Evolutionary conservation across 306 rosid genomes (phyloP).

Genomic region (Prinsepia uniflora): DNA sequence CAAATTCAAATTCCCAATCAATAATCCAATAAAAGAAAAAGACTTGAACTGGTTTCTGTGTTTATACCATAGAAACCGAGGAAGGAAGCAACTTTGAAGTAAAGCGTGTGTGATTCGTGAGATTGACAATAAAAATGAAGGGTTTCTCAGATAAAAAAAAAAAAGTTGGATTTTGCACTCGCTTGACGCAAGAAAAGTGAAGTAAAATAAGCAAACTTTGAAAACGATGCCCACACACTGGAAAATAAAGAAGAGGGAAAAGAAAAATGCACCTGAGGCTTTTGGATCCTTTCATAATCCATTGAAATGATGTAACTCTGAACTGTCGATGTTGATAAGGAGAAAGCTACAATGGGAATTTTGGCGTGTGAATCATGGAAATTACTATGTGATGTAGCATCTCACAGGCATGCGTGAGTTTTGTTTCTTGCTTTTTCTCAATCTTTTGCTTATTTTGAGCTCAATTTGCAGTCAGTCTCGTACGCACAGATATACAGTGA

Average conservation of each 20-base stretch:
- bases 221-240: slow-evolving; percentile 21
- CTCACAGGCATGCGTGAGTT: not conserved
- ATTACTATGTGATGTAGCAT: not conserved
- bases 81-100: slow-evolving; percentile 6
- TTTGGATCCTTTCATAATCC: slow-evolving; percentile 96
- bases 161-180: slow-evolving; percentile 5
- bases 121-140: slow-evolving; percentile 28
- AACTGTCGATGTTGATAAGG: not conserved
- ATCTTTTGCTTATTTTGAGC: slow-evolving; percentile 4
- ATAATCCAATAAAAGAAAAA: slow-evolving; percentile 1
- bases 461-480: not conserved
- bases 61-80: not conserved
- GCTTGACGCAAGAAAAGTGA: not conserved
- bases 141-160: not conserved
- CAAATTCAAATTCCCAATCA: slow-evolving; percentile 22
- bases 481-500: not conserved
- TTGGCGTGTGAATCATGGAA: not conserved
- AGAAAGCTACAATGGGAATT: slow-evolving; percentile 5
- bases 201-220: slow-evolving; percentile 5
- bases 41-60: not conserved
- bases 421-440: too few relatives aligned
- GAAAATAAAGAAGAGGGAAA: slow-evolving; percentile 2
- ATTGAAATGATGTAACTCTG: slow-evolving; percentile 17
- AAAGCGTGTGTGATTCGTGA: not conserved
- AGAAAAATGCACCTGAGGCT: slow-evolving; percentile 64